A percentile compares a stretch with the other conserved stretches of the same genome.
phyloP scores from a whole-genome alignment of 805 yeast genomes.

The Ogataea trehalophila region DNA sequence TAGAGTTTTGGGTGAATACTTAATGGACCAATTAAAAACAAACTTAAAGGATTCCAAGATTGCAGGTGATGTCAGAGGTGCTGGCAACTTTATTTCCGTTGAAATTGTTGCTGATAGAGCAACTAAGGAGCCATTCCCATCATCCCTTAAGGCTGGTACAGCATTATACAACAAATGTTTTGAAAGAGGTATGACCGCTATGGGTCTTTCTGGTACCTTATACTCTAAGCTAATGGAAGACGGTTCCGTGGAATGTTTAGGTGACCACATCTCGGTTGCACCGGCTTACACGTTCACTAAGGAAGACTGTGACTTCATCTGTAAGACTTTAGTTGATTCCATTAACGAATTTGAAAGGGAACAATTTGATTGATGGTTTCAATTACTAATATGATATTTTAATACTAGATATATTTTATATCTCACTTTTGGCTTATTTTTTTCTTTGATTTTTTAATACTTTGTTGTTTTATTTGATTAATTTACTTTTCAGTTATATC shows the following conservation, averaged over 20 bases:
- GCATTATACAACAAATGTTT: conserved; percentile 31
- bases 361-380: conserved; percentile 3
- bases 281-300: conserved; percentile 42
- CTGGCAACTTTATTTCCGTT: conserved; percentile 55
- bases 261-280: conserved; percentile 45
- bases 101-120: conserved; percentile 51
- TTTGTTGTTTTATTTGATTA: too few relatives aligned
- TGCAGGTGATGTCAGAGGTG: conserved; percentile 59
- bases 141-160: conserved; percentile 33
- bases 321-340: conserved; percentile 35
- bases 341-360: conserved; percentile 34
- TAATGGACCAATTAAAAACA: conserved; percentile 35
- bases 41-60: conserved; percentile 32
- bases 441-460: too few relatives aligned
- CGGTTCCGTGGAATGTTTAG: conserved; percentile 25
- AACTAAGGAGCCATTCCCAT: conserved; percentile 46
- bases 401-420: too few relatives aligned
- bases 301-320: conserved; percentile 39
- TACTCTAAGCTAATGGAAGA: conserved; percentile 21
- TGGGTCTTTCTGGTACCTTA: conserved; percentile 44
- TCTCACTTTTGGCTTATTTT: too few relatives aligned
- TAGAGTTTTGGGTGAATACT: conserved; percentile 37
- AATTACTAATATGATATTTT: neutral
- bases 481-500: too few relatives aligned
- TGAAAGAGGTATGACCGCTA: conserved; percentile 42